These are phyloP conservation scores for Chamaecyparis obtusa DNA, from an alignment of 75 land plant genomes.

Conservation along the genomic window DNA sequence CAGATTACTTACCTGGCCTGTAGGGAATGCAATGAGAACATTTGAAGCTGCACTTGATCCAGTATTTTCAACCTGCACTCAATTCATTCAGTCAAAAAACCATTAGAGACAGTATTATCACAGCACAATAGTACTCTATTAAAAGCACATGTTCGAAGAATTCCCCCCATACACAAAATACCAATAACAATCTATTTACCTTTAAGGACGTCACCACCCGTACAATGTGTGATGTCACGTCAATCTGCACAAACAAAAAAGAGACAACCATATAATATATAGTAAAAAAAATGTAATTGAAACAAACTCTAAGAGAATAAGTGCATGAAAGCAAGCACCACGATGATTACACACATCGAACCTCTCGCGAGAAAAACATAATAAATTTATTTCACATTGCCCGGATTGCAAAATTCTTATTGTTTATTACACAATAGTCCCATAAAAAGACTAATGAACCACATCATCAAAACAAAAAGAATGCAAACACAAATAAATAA, in stretches of 20 bases:
- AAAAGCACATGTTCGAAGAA: not conserved
- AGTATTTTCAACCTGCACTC: constrained; percentile 66
- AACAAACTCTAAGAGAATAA: not conserved
- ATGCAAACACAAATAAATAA: not conserved
- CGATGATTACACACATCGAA: not conserved
- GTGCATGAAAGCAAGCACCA: not conserved
- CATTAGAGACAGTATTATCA: not conserved
- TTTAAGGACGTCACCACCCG: constrained; percentile 54
- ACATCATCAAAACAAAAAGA: not conserved
- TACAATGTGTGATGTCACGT: constrained; percentile 77
- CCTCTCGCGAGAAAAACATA: not conserved
- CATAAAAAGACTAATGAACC: not conserved
- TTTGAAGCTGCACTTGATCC: constrained; percentile 61
- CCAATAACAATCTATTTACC: constrained; percentile 23
- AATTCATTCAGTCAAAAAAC: constrained; percentile 4
- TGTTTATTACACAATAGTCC: not conserved
- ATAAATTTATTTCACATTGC: not conserved
- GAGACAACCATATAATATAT: not conserved
- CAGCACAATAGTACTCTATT: not conserved
- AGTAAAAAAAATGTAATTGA: not conserved
- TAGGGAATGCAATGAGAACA: constrained; percentile 56
- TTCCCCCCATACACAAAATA: not conserved
- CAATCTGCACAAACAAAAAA: constrained; percentile 54
- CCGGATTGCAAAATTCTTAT: not conserved
- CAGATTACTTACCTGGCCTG: constrained; percentile 49